Evolutionary conservation across 2,329 filamentous ascomycete genomes (phyloP), one percentile per base, ranked within the genome.

Genomic region (Venturia oleaginea): DNA sequence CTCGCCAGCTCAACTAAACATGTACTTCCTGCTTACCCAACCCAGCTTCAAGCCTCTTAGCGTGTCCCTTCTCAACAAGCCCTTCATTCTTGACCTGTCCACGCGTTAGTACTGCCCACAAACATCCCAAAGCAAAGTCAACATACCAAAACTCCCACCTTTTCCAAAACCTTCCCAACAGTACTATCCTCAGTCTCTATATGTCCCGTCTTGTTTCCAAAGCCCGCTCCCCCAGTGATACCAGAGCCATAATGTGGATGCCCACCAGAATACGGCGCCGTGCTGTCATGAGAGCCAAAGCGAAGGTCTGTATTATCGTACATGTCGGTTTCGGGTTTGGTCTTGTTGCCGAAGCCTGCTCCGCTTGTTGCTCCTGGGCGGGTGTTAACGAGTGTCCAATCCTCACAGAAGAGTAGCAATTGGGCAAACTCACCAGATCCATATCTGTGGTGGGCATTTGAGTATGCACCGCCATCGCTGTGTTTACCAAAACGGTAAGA

Each of bases 321-420:
- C 40, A 55, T 42, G 64, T 57, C 40, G 19, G 22, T 11, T 37
- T 65, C 57, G n/a, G 68, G 66, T 42, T 67, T 68, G 17, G 69
- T 68, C 66, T 76, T 76, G 67, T 76, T 77, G 57, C 75, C 76
- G 64, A 74, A 74, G 13, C 73, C 73, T 2, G 74, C 73, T 17
- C 74, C 73, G 38, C 71, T 70, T 4, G 71, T 73, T 0, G 69
- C 68, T 10, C 73, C 73, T 10, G 19, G 1, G 6, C 13, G 34
- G 10, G 13, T 42, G 34, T 61, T 34, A 46, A 13, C n/a, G 4
- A 30, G 13, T 42, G 22, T 42, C n/a, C n/a, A n/a, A n/a, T n/a
- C 22, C n/a, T 13, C 13, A 37, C 24, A 37, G 32, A 24, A 42
- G 19, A n/a, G 6, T 2, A 19, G n/a, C 10, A 5, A 61, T 11